Evolutionary conservation across 257 asterid species (phyloP), one percentile per base, ranked within the genome.

Genomic region (Plantago elongata): DNA sequence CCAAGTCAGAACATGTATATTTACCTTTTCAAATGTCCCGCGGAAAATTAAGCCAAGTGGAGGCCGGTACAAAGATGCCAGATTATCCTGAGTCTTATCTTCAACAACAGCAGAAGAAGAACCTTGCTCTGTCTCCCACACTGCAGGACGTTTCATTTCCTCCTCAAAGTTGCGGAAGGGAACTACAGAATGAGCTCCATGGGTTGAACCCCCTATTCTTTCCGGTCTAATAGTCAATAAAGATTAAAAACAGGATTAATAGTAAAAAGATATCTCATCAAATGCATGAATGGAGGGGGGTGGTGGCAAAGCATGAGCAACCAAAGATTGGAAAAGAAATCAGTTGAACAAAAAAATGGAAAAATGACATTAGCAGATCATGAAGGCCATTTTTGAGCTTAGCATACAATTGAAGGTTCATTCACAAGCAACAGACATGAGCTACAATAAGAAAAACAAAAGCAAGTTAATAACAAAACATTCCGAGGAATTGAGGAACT

Each of bases 81-180:
- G 99, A 79, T 87, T 89, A 64, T 85, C 96, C 70, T 72, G 92
- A 65, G 92, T 50, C 66, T 66, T 79, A 60, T 79, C 84, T 8
- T 77, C 79, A 45, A 80, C 70, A 76, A 88, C 78, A 74, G 91
- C 78, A 60, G 89, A 76, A 76, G 97, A 78, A 45, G 87, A 81
- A 64, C 83, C 86, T 69, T 69, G 77, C 37, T 81, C 96, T 45
- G 75, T 72, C 71, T 78, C 97, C 99, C 99, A 92, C 15, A 92
- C 91, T 68, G 85, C 89, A 45, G 94, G 78, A 29, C 72, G 83
- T 74, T 78, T 92, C 95, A 81, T 80, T 80, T 92, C 97, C 71
- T 92, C 96, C 77, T 83, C 86, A 74, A 92, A 92, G 73, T 92
- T 92, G 82, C 99, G 97, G 78, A 93, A 89, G 27, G 97, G 97